These are phyloP conservation scores for Fusarium fujikuroi DNA, from an alignment of 2,329 filamentous ascomycete genomes.

Conservation along the genomic window DNA sequence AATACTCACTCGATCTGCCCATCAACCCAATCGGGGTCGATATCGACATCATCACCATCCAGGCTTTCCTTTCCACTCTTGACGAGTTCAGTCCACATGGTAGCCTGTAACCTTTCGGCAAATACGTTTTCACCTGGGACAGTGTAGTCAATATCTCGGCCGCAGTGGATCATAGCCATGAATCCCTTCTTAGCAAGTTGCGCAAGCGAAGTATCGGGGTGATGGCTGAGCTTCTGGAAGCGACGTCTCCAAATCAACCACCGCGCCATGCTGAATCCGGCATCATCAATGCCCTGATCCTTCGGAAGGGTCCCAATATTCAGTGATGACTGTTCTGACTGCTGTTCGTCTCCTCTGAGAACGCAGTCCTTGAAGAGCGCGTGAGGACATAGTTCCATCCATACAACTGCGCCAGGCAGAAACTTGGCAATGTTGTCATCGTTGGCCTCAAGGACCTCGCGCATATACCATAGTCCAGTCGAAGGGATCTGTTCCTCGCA, in stretches of 20 bases:
- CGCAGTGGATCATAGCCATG: not conserved
- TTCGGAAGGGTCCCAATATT: not conserved
- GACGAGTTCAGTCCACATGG: not conserved
- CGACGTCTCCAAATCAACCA: constrained; percentile 1
- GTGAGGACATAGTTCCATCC: not conserved
- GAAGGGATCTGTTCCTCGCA: not conserved
- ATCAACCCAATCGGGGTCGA: not conserved
- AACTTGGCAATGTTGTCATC: not conserved
- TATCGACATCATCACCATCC: not conserved
- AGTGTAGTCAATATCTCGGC: not conserved
- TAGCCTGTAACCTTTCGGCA: not conserved
- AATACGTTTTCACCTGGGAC: not conserved
- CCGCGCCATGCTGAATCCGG: not conserved
- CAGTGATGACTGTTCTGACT: accelerated
- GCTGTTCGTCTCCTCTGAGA: no score
- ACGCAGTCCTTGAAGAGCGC: not conserved
- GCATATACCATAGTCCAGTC: not conserved
- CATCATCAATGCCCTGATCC: not conserved
- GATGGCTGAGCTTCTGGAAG: not conserved
- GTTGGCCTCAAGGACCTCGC: not conserved
- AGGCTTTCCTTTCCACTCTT: not conserved
- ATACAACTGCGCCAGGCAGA: not conserved
- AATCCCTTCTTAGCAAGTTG: not conserved
- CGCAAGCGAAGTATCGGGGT: not conserved
- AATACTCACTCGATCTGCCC: not conserved